Base-by-base conservation (phyloP, 116 monocot genomes). In the Phalaenopsis hybrid region DNA sequence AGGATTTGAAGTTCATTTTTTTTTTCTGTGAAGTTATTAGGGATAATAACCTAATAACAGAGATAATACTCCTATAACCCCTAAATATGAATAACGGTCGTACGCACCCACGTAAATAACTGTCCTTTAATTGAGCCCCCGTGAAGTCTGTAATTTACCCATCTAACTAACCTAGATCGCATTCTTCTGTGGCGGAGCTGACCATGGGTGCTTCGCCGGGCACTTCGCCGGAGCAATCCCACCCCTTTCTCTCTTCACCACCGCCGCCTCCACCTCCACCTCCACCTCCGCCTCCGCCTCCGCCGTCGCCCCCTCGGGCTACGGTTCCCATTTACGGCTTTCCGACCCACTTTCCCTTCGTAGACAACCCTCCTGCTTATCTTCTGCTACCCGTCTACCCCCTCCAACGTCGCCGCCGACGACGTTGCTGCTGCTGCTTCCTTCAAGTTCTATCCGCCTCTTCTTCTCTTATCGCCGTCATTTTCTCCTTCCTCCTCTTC, bases 271-370 rank as follows among this genome's bases (percentile, higher is more conserved):
- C 5, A 4, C 9, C 48, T 0, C 48, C 48, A 0, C 68, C 37
- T 8, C 37, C n/a, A n/a, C n/a, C n/a, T n/a, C n/a, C n/a, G n/a
- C 28, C 28, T 28, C 28, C 28, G 28, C 28, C 28, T 45, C 6
- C 48, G 48, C 48, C 5, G 48, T 6, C 48, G 9, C 48, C 48
- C 8, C 68, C 41, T 9, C 37, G 21, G 4, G 41, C 72, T 16
- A 72, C 82, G 34, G 87, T 50, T 89, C 79, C 58, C 87, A 76
- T 85, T 81, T 65, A 48, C 55, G 44, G 81, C 49, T 78, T 77
- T 44, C 77, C 77, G 7, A 28, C 17, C 10, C 45, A 37, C 33
- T 25, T 43, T 2, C 41, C 15, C 4, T n/a, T 11, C 43, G 43
- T 37, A 6, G 79, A 59, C 15, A 33, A 20, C 58, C 58, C 58